Base-by-base conservation (phyloP, 805 yeast species). In the Candida oleophila region DNA sequence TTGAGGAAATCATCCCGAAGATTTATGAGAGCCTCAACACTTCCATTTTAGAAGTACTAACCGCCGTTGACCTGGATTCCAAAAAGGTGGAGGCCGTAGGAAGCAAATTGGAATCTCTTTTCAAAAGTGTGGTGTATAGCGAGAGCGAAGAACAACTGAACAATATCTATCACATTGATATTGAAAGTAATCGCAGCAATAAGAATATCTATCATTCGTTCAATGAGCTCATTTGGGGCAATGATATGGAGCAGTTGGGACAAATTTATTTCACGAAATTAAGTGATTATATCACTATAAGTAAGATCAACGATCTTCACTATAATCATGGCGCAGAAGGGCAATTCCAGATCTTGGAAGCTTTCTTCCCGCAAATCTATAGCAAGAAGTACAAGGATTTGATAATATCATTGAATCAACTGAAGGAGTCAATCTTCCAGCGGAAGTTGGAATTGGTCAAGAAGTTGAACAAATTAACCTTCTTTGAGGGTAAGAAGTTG, bases 401-500 rank as follows among this genome's bases (percentile, higher is more conserved):
- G 3, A 50, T 63, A 14, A 44, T 39, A 4, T 60, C 60, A 19
- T 56, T 68, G 52, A 50, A 54, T 42, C 20, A 47, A 2, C 46
- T 48, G 38, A 48, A 55, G 18, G 51, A 53, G 5, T 53, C 54
- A 15, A 35, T 59, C 11, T 35, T 43, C 14, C 39, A 49, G 28
- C 53, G 53, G 4, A 58, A 67, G 37, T 51, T 49, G 7, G 49
- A 48, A 22, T 45, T 60, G 11, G 56, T 62, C 30, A 55, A 57
- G 21, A 54, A 60, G 32, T 55, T 70, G 21, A 62, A 71, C 68
- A 52, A 54, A 4, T 49, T 61, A 38, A 69, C 57, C 50, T 62
- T 71, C 22, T 71, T 71, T 48, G 73, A 69, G 51, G 77, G 77
- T 1, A 71, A 70, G 51, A 57, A 59, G 18, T 59, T 71, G 20